These are phyloP conservation scores for Penicillium egyptiacum DNA, from an alignment of 495 filamentous ascomycete species.

Conservation along the genomic window DNA sequence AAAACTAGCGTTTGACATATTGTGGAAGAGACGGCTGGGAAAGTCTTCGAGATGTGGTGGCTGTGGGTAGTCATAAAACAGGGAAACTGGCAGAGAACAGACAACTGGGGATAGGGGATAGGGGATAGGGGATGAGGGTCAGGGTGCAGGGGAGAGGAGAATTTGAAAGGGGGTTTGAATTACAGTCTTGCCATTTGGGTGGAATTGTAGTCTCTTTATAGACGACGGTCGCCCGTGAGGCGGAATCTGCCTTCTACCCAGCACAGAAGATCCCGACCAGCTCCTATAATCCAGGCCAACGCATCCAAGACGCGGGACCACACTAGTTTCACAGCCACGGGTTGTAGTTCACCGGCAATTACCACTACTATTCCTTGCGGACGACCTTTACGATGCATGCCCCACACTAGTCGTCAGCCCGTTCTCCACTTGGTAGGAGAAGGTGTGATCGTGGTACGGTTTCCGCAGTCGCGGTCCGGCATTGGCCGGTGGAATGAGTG, in stretches of 20 bases:
- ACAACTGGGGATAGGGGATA: background rate
- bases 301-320: background rate
- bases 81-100: background rate
- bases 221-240: background rate
- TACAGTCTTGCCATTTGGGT: background rate
- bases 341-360: background rate
- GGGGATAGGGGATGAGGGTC: background rate
- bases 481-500: no score
- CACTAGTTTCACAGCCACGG: background rate
- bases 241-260: background rate
- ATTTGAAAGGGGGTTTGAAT: background rate
- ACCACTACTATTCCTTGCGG: background rate
- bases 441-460: background rate
- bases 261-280: background rate
- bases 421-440: conserved; percentile 1
- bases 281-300: background rate
- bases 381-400: background rate
- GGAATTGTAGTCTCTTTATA: background rate
- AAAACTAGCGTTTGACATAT: conserved; percentile 7
- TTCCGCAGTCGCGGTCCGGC: no score
- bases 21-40: background rate
- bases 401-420: background rate
- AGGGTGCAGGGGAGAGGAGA: background rate
- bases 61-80: background rate
- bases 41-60: background rate